phyloP scores from a whole-genome alignment of 2,329 filamentous ascomycete genomes.

The Fusarium siculi region DNA sequence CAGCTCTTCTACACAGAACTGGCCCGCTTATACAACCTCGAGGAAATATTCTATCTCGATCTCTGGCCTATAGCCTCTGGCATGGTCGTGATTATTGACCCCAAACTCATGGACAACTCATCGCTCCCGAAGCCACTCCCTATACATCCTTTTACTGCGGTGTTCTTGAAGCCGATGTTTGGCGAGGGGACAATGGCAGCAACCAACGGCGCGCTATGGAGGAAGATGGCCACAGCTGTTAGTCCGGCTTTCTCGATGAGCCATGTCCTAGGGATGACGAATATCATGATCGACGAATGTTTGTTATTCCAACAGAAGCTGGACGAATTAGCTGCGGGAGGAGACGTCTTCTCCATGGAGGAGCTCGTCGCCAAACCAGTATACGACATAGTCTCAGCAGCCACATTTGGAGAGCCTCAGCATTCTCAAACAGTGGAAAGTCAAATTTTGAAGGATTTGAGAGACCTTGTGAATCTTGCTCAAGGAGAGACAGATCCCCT shows the following conservation, averaged over 20 bases:
- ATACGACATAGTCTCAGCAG: background rate
- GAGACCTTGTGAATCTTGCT: constrained; percentile 13
- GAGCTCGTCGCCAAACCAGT: background rate
- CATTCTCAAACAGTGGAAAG: constrained; percentile 13
- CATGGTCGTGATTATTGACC: background rate
- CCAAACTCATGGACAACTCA: constrained; percentile 11
- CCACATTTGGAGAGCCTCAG: background rate
- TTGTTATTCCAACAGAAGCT: background rate
- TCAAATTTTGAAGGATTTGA: background rate
- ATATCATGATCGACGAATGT: constrained; percentile 11
- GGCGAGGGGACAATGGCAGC: background rate
- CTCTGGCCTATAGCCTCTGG: constrained; percentile 17
- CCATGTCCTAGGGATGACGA: background rate
- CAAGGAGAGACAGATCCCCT: background rate
- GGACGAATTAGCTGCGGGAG: background rate
- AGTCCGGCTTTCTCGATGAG: constrained; percentile 8
- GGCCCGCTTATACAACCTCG: background rate
- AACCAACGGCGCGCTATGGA: constrained; percentile 3
- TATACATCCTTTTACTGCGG: background rate
- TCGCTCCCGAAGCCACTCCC: background rate
- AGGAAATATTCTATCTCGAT: constrained; percentile 25
- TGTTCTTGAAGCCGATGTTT: background rate
- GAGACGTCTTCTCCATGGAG: constrained; percentile 26
- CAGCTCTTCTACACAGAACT: constrained; percentile 24
- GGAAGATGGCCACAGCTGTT: background rate